Percentiles rank a stretch among this genome's conserved stretches.
Evolutionary conservation across 805 yeast genomes (phyloP).

Genomic region (Diddensiella caesifluorescens): DNA sequence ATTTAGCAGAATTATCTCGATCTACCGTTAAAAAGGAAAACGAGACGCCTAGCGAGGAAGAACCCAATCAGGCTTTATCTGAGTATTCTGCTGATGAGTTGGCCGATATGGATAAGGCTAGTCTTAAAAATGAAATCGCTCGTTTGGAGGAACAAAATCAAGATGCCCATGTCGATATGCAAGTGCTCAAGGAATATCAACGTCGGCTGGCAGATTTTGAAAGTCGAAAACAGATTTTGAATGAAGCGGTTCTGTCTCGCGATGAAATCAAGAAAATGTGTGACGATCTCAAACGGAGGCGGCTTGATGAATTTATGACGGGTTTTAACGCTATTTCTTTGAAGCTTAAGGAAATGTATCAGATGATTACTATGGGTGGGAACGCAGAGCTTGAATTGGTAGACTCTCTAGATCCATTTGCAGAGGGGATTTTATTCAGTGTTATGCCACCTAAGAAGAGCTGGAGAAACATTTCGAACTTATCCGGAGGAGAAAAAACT

Average conservation of each 20-base stretch:
- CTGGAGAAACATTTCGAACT: constrained; percentile 91
- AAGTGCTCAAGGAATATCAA: constrained; percentile 72
- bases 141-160: constrained; percentile 52
- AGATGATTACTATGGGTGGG: constrained; percentile 99
- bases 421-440: constrained; percentile 93
- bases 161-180: constrained; percentile 60
- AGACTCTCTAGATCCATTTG: constrained; percentile 94
- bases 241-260: constrained; percentile 58
- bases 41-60: constrained; percentile 1
- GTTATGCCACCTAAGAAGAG: constrained; percentile 99
- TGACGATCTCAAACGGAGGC: constrained; percentile 64
- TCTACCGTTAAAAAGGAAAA: constrained; percentile 34
- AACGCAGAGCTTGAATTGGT: constrained; percentile 95
- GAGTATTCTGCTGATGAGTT: constrained; percentile 50
- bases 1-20: constrained; percentile 45
- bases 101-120: constrained; percentile 41
- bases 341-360: constrained; percentile 93
- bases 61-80: constrained; percentile 31
- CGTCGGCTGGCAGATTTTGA: constrained; percentile 58
- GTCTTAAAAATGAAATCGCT: constrained; percentile 47
- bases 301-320: constrained; percentile 86
- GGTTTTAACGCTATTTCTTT: constrained; percentile 84
- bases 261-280: constrained; percentile 56
- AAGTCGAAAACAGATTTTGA: constrained; percentile 59
- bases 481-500: constrained; percentile 98